Base-by-base conservation (phyloP, 2,329 filamentous ascomycete genomes). In the Gaeumannomyces sp. region DNA sequence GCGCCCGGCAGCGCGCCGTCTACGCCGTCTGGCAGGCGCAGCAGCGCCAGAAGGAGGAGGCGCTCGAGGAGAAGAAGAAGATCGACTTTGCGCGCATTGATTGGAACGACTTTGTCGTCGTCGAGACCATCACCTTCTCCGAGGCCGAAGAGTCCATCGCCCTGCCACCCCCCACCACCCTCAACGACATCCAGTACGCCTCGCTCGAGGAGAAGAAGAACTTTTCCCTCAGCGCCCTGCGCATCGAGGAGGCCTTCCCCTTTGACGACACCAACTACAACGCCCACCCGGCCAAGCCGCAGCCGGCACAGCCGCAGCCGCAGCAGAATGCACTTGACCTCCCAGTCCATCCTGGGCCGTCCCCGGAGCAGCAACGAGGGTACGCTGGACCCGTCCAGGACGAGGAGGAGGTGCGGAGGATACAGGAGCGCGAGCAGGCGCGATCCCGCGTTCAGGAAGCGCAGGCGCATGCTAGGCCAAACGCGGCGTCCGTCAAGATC, bases 91-190 rank as follows among this genome's bases (percentile, higher is more conserved):
- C 90, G 1, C 90, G 95, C 71, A 95, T 99, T 68, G 95, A 99
- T 76, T 99, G 95, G 95, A 92, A 96, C 73, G 94, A 98, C 74
- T 99, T 99, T 71, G 89, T 94, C 45, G 90, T 99, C 27, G 93
- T 97, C 59, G 95, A 97, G 77, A 97, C 93, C 0, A 93, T 99
- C 64, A 83, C 92, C 22, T 99, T 99, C 76, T 93, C 87, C 66
- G 93, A 97, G 70, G 85, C 86, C 56, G 95, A 99, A 75, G 93
- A 97, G 70, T 85, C 91, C 68, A 87, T 88, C 53, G 89, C 95
- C 68, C 87, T 99, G 14, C 93, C 94, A 38, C 90, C 93, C 1
- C 95, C 95, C 1, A 95, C 92, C 4, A 93, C 90, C 6, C 86
- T 97, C 58, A 91, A 92, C 68, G 95, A 99, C 72, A 83, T 99